Evolutionary conservation across 768 basidiomycete species (phyloP), one percentile per base, ranked within the genome.

Genomic region (Suillus occidentalis): DNA sequence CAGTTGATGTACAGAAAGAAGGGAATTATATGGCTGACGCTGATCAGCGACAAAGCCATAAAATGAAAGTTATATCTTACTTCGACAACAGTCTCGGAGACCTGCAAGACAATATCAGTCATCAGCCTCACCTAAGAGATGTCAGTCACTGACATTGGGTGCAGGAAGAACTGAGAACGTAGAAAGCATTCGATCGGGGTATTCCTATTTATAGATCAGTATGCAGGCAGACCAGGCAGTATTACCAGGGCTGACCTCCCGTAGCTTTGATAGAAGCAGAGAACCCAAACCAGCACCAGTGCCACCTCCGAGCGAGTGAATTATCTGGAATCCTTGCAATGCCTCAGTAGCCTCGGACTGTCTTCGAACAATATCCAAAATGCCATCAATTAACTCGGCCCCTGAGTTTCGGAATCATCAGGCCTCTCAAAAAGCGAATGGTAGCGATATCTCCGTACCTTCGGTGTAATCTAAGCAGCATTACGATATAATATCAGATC

Each of bases 291-390:
- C 95, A 28, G 94, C 87, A 43, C 94, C 95, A 3, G 92, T 96
- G 43, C 95, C 95, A 66, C 95, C 95, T 42, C 95, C 95, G 20
- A 99, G 85, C 20, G 95, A 94, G 68, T 97, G 94, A 12, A 95
- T 76, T 56, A 95, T 76, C 70, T 96, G 94, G 72, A 96, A 94
- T 1, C 96, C 96, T 79, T 99, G 96, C 22, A 98, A 81, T 10
- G 88, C 85, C 47, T 99, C 94, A 69, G 91, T 92, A 1, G 80
- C 74, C 73, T 98, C 96, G 2, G 90, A 82, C 74, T 97, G 91
- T 70, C 81, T 86, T 68, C 96, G 84, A 10, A 94, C 70, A n/a
- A 88, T 82, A 52, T 95, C 96, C 67, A 94, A 77, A 62, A 97
- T 87, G n/a, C 85, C 80, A 55, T 96, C 96, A 52, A 95, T 86